A percentile compares a stretch with the other conserved stretches of the same genome.
phyloP scores from a whole-genome alignment of 495 filamentous ascomycete species.

The Lasiosphaeriaceae sp. region DNA sequence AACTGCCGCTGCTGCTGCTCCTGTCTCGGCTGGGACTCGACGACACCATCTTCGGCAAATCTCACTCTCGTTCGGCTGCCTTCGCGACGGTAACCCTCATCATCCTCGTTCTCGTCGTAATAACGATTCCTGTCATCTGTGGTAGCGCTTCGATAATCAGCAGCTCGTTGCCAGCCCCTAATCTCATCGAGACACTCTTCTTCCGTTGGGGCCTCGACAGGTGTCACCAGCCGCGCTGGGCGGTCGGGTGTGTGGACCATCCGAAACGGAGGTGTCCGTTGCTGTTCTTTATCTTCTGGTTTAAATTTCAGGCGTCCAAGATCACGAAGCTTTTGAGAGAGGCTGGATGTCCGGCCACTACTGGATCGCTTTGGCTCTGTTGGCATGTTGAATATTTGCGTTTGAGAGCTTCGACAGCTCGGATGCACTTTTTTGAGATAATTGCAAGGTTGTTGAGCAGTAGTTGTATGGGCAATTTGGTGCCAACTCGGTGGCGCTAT shows the following conservation, averaged over 20 bases:
- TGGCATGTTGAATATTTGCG: not conserved
- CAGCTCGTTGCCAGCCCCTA: conserved; percentile 17
- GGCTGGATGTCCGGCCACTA: not conserved
- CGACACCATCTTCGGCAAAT: no score
- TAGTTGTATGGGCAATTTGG: no score
- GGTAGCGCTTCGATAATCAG: not conserved
- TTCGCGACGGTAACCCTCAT: not conserved
- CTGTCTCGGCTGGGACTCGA: not conserved
- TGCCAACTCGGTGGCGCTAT: no score
- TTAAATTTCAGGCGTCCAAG: conserved; percentile 8
- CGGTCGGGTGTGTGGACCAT: conserved; percentile 31
- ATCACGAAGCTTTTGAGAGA: conserved; percentile 21
- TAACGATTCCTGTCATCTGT: not conserved
- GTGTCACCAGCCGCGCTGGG: conserved; percentile 5
- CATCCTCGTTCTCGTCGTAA: not conserved
- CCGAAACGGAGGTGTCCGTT: conserved; percentile 2
- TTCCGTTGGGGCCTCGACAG: conserved; percentile 19
- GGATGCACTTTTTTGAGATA: not conserved
- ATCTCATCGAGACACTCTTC: conserved; percentile 26
- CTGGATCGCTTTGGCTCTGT: conserved; percentile 4
- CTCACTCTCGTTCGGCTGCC: not conserved
- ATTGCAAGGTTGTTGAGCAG: no score
- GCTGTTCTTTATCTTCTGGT: conserved; percentile 9
- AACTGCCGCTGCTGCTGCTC: not conserved
- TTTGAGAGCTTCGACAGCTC: not conserved